A percentile compares a stretch with the other conserved stretches of the same genome.
phyloP scores from a whole-genome alignment of 331 rosid species.

The Prunus yedoensis region DNA sequence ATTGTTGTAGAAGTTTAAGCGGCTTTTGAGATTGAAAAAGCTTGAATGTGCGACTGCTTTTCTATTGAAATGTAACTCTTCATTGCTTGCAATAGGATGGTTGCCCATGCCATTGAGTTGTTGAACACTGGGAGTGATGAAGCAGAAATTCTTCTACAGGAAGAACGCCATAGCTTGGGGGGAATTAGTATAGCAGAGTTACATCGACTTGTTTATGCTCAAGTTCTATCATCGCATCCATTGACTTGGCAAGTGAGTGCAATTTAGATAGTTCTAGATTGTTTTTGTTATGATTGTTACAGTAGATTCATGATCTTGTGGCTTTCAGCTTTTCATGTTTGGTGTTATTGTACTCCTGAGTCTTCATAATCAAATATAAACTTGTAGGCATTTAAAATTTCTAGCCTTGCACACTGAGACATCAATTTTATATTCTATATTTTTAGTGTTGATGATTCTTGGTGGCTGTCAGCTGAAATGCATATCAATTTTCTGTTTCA shows the following conservation, averaged over 20 bases:
- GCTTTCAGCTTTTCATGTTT: background rate
- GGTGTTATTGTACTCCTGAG: background rate
- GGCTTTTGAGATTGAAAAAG: background rate
- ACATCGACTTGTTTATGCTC: conserved; percentile 88
- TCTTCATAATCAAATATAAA: background rate
- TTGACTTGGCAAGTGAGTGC: conserved; percentile 96
- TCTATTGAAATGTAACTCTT: conserved; percentile 15
- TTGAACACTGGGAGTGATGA: conserved; percentile 87
- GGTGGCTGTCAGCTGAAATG: background rate
- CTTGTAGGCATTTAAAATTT: conserved; percentile 6
- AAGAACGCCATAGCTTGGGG: conserved; percentile 71
- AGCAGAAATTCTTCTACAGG: conserved; percentile 76
- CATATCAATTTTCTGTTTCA: background rate
- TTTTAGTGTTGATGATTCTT: background rate
- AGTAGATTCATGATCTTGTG: background rate
- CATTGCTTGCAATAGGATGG: conserved; percentile 68
- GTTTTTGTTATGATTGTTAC: conserved; percentile 3
- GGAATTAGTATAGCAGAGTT: conserved; percentile 88
- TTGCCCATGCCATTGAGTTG: conserved; percentile 82
- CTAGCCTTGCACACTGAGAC: background rate
- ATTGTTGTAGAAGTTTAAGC: background rate
- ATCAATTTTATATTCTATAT: too few relatives aligned
- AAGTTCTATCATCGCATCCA: conserved; percentile 82
- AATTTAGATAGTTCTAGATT: conserved; percentile 20
- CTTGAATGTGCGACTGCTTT: conserved; percentile 3